phyloP scores from a whole-genome alignment of 1,284 basidiomycete species.

The Melampsora americana region DNA sequence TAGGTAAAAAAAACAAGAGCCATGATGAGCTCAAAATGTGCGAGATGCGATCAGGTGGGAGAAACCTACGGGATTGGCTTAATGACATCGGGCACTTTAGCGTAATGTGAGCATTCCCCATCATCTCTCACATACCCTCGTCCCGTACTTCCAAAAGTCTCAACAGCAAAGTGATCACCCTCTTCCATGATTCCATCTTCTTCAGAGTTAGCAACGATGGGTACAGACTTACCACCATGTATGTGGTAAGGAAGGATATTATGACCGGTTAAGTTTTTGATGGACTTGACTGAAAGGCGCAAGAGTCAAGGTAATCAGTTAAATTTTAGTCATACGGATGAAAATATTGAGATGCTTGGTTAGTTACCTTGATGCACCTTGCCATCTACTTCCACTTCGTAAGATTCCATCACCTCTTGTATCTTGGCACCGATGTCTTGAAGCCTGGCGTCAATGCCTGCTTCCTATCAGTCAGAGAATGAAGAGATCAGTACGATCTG shows the following conservation, averaged over 20 bases:
- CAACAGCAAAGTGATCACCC: slow-evolving; percentile 97
- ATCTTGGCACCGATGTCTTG: slow-evolving; percentile 89
- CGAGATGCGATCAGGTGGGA: background rate
- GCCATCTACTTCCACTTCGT: slow-evolving; percentile 87
- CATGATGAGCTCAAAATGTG: background rate
- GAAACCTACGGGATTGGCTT: slow-evolving; percentile 65
- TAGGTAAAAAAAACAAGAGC: slow-evolving; percentile 19
- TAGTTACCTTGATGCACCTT: slow-evolving; percentile 75
- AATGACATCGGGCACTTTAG: slow-evolving; percentile 67
- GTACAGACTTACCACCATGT: slow-evolving; percentile 80
- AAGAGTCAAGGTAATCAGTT: background rate
- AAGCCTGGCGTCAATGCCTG: slow-evolving; percentile 90
- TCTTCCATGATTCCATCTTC: slow-evolving; percentile 98
- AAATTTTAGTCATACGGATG: too few species aligned
- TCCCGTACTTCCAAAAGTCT: slow-evolving; percentile 98
- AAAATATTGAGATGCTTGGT: background rate
- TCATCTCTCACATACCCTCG: slow-evolving; percentile 83
- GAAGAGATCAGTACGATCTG: background rate
- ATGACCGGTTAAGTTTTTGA: slow-evolving; percentile 86
- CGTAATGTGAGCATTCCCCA: slow-evolving; percentile 93
- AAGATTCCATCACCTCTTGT: slow-evolving; percentile 98
- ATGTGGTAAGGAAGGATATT: slow-evolving; percentile 84
- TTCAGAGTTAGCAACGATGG: slow-evolving; percentile 75
- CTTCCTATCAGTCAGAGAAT: slow-evolving; percentile 63
- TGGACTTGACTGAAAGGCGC: slow-evolving; percentile 71